phyloP scores from a whole-genome alignment of 495 filamentous ascomycete genomes.

The Filosporella fistucella region DNA sequence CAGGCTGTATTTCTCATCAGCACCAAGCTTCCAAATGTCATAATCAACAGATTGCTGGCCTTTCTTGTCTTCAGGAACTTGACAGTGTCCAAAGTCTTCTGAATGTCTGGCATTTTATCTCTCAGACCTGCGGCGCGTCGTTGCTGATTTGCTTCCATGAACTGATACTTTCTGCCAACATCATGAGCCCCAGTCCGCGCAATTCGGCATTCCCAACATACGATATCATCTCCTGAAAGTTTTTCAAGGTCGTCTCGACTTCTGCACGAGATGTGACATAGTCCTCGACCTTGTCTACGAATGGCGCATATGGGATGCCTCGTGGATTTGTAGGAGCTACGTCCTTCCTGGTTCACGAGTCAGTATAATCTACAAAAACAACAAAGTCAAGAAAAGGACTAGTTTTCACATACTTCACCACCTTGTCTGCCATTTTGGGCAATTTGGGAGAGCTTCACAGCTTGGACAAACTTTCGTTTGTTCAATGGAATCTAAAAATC shows the following conservation, averaged over 20 bases:
- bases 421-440: slow-evolving; percentile 20
- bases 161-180: slow-evolving; percentile 85
- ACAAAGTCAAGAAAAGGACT: background rate
- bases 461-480: too few relatives aligned
- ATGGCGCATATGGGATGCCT: slow-evolving; percentile 91
- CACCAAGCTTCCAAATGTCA: background rate
- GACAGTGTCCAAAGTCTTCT: slow-evolving; percentile 95
- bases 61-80: slow-evolving; percentile 69
- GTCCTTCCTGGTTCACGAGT: slow-evolving; percentile 36
- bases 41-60: slow-evolving; percentile 34
- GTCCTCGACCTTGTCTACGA: slow-evolving; percentile 94
- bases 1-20: slow-evolving; percentile 25
- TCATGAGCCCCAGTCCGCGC: slow-evolving; percentile 9
- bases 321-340: slow-evolving; percentile 74
- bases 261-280: slow-evolving; percentile 84
- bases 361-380: background rate
- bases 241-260: slow-evolving; percentile 84
- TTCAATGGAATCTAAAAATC: too few relatives aligned
- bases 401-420: slow-evolving; percentile 13
- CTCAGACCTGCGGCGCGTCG: slow-evolving; percentile 74
- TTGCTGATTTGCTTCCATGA: slow-evolving; percentile 95
- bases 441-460: background rate
- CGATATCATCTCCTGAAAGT: slow-evolving; percentile 99
- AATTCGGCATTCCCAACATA: slow-evolving; percentile 1
- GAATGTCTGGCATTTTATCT: slow-evolving; percentile 96